Base-by-base conservation (phyloP, 78 protist genomes). In the Creolimax fragrantissima region DNA sequence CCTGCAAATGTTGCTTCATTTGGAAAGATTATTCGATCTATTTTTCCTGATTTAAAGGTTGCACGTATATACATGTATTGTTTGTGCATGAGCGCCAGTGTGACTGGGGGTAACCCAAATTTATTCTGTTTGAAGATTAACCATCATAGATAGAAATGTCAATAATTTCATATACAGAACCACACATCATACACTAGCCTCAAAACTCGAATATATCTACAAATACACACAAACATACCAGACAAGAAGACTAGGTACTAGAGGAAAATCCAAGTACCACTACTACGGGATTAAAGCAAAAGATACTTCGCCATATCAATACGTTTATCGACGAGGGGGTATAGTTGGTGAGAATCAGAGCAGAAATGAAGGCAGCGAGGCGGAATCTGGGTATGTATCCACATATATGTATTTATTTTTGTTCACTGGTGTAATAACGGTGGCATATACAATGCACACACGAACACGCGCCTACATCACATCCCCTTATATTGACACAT, bases 401-500 rank as follows among this genome's bases (percentile, higher is more conserved):
- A 58, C 11, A 32, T 24, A 83, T 41, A 6, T 17, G 89, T 37
- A 4, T 3, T 2, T 39, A 85, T 85, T 7, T 37, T 32, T 37
- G 7, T 39, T 11, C 86, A 24, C 86, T 39, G 44, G 37, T 41
- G 37, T 41, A 83, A 43, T 17, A 43, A 85, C 89, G 43, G 67
- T 43, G 67, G 43, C 89, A 85, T 45, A 85, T 11, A 35, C 89
- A 85, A 37, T 45, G 5, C 42, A 85, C 89, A 37, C 89, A 85
- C 89, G 42, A 43, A 85, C 85, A 83, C 85, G 37, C 85, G 37
- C 85, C 35, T 41, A 11, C 85, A 83, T n/a, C 89, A 85, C 89
- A 85, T 5, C 4, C 89, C 41, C 89, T 24, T 45, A 11, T 5
- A 85, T 45, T 24, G 67, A 85, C 89, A 85, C 89, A 85, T 41